phyloP scores from a whole-genome alignment of 768 basidiomycete species.

The Fomitopsis pulvina region DNA sequence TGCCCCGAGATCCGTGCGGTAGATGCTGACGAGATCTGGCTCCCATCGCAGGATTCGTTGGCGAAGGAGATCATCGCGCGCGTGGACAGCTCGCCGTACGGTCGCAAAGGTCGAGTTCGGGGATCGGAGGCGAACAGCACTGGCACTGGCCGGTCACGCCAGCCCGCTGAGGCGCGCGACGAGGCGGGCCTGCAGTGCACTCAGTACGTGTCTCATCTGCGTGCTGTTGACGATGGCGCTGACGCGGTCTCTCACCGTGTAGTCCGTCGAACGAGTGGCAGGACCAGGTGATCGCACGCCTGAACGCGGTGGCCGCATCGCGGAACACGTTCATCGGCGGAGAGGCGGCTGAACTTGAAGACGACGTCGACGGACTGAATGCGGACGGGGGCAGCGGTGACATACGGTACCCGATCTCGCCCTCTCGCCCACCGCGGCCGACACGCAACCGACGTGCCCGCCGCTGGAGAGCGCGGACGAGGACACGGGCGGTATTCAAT shows the following conservation, averaged over 20 bases:
- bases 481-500: too few species aligned
- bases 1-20: neutral
- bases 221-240: neutral
- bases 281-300: constrained; percentile 43
- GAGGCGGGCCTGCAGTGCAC: constrained; percentile 34
- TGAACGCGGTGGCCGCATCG: constrained; percentile 21
- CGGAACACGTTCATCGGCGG: constrained; percentile 19
- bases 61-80: constrained; percentile 76
- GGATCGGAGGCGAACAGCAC: constrained; percentile 24
- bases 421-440: constrained; percentile 8
- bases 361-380: neutral
- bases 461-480: neutral
- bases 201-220: constrained; percentile 41
- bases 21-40: neutral
- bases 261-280: constrained; percentile 86
- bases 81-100: constrained; percentile 78
- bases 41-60: constrained; percentile 51
- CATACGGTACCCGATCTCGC: constrained; percentile 10
- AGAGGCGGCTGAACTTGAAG: constrained; percentile 8
- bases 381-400: neutral
- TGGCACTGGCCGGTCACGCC: constrained; percentile 18
- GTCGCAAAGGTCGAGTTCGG: constrained; percentile 59
- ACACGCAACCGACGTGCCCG: neutral
- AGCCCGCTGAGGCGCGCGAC: constrained; percentile 16
- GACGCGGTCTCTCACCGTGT: constrained; percentile 7